Percentiles rank a stretch among this genome's conserved stretches.
phyloP scores from a whole-genome alignment of 2,329 filamentous ascomycete genomes.

The Diplodia seriata region DNA sequence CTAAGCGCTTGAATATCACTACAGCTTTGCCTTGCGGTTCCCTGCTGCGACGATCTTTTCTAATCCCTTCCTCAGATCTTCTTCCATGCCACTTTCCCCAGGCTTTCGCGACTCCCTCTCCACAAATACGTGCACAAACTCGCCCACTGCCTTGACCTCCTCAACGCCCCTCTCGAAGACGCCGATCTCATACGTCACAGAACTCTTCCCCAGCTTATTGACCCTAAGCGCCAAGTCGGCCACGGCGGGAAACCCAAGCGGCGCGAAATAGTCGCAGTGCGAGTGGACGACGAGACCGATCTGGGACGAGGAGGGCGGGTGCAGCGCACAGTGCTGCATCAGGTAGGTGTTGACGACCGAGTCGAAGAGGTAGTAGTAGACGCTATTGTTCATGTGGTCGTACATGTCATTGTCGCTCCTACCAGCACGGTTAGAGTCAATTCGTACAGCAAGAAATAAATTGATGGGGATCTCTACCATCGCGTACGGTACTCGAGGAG shows the following conservation, averaged over 20 bases:
- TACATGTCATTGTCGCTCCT: slow-evolving; percentile 97
- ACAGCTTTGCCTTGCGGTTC: slow-evolving; percentile 30
- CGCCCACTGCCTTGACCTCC: slow-evolving; percentile 80
- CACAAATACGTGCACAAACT: slow-evolving; percentile 90
- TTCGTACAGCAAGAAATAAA: slow-evolving; percentile 5
- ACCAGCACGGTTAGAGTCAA: slow-evolving; percentile 27
- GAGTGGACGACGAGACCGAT: slow-evolving; percentile 86
- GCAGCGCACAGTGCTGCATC: slow-evolving; percentile 75
- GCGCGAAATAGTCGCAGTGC: slow-evolving; percentile 83
- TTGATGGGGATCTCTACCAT: slow-evolving; percentile 66
- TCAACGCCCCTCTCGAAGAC: slow-evolving; percentile 79
- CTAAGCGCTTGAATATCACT: too few species aligned
- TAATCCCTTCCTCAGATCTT: too few species aligned
- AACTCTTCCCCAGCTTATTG: slow-evolving; percentile 82
- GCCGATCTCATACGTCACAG: slow-evolving; percentile 88
- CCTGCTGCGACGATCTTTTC: too few species aligned
- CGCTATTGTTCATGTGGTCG: slow-evolving; percentile 87
- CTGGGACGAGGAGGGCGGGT: slow-evolving; percentile 72
- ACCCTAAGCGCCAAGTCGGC: slow-evolving; percentile 84
- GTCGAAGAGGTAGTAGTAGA: slow-evolving; percentile 89
- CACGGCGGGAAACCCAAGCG: slow-evolving; percentile 80
- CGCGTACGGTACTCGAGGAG: slow-evolving; percentile 82
- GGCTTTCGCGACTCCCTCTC: slow-evolving; percentile 74
- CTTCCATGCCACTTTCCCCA: background rate
- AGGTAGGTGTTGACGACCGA: slow-evolving; percentile 90